Base-by-base conservation (phyloP, 2,329 filamentous ascomycete genomes). In the Davidsoniella australis region DNA sequence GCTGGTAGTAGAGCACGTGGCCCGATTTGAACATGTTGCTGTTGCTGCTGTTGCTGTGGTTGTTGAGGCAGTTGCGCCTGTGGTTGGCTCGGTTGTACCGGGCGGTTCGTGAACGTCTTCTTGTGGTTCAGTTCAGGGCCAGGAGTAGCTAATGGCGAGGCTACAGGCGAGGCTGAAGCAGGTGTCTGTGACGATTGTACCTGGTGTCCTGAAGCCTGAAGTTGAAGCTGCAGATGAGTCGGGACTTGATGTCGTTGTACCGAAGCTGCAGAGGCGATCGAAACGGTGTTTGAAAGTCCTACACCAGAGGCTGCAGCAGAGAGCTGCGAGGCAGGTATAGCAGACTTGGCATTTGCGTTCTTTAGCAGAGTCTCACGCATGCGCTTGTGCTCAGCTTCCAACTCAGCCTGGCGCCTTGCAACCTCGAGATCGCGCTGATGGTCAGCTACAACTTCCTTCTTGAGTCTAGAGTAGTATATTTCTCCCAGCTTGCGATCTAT, bases 401-500 rank as follows among this genome's bases (percentile, higher is more conserved):
- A 16, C 5, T 53, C 51, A 2, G 46, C 38, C 43, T 48, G 47
- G 14, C 46, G 39, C 33, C 41, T 46, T 1, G 49, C 49, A 5
- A 18, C 33, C 41, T 53, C 51, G 14, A 42, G 39, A 17, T 53
- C 51, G 8, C 43, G 42, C 39, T 53, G 51, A 12, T 47, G 47
- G 41, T 53, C 51, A 12, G 43, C 44, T 8, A 53, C 17, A 20
- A 49, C 47, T 26, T 53, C 51, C 40, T 47, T 53, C 29, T 53
- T 53, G 6, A 53, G 45, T 20, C 40, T 41, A 4, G 51, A 38
- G 26, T 53, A 50, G 45, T 53, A 53, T 9, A 48, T 48, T 40
- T 50, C 51, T 14, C 48, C 51, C 2, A 53, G 36, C 20, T 48
- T 47, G 9, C 36, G 44, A 23, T 53, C 51, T 36, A 53, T 50